A percentile compares a stretch with the other conserved stretches of the same genome.
phyloP scores from a whole-genome alignment of 257 asterid genomes.

The Solanum lignicaule region DNA sequence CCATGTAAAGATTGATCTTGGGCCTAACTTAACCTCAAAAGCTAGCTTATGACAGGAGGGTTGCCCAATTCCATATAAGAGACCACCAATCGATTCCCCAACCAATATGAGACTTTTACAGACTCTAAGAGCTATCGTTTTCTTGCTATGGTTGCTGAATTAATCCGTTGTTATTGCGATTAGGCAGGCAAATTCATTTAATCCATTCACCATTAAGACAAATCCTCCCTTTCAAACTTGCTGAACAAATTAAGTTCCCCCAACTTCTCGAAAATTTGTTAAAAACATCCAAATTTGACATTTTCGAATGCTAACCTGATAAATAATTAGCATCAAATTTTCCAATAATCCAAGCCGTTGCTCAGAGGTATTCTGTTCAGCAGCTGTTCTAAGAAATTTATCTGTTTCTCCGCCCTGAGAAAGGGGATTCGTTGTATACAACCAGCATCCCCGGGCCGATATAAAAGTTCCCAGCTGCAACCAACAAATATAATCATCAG shows the following conservation, averaged over 20 bases:
- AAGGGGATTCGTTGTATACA: constrained; percentile 7
- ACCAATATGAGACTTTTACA: neutral
- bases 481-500: neutral
- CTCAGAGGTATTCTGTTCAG: constrained; percentile 16
- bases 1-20: neutral
- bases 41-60: neutral
- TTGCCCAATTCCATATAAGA: neutral
- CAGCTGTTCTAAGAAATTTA: constrained; percentile 20
- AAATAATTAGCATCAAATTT: constrained; percentile 32
- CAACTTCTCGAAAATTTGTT: neutral
- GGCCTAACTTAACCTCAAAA: too few species aligned
- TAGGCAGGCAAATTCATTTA: neutral
- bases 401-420: constrained; percentile 21
- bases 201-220: neutral
- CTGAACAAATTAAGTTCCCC: neutral
- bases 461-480: constrained; percentile 56
- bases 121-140: neutral
- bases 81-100: neutral
- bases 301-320: constrained; percentile 30
- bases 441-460: constrained; percentile 52
- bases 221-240: neutral
- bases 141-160: neutral
- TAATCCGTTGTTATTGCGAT: neutral
- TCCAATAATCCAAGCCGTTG: constrained; percentile 38
- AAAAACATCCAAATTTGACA: neutral